Evolutionary conservation across 1,139 yeast genomes (phyloP).

Genomic region (Maudiozyma humilis): DNA sequence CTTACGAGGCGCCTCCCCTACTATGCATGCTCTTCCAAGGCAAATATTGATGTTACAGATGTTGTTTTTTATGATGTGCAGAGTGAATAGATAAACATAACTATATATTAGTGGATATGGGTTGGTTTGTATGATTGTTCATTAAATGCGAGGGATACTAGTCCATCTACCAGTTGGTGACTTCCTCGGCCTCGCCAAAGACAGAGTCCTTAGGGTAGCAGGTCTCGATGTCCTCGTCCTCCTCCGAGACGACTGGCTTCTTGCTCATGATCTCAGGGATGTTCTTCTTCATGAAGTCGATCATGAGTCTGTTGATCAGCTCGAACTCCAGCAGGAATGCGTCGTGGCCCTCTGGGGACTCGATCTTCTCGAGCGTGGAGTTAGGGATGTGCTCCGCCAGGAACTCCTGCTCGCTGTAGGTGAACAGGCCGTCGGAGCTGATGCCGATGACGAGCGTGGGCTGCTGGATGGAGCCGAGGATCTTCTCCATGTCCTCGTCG

Average conservation of each 20-base stretch:
- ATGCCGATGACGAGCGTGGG: constrained; percentile 86
- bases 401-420: constrained; percentile 82
- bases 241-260: constrained; percentile 28
- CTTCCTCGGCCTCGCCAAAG: constrained; percentile 94
- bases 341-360: constrained; percentile 97
- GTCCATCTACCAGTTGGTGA: constrained; percentile 78
- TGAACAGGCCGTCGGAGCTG: constrained; percentile 85
- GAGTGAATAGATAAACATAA: too few relatives aligned
- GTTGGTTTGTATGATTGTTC: too few relatives aligned
- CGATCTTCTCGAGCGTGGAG: constrained; percentile 57
- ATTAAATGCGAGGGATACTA: too few relatives aligned
- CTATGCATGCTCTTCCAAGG: too few relatives aligned
- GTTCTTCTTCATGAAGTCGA: constrained; percentile 51
- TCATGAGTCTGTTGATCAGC: constrained; percentile 63
- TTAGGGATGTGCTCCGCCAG: constrained; percentile 70
- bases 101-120: too few relatives aligned
- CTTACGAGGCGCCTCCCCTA: too few relatives aligned
- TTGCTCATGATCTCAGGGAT: constrained; percentile 35
- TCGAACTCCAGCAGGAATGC: constrained; percentile 88
- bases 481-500: constrained; percentile 35
- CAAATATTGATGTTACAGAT: too few relatives aligned
- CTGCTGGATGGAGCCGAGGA: constrained; percentile 50
- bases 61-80: too few relatives aligned
- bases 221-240: constrained; percentile 45
- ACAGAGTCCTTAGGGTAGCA: constrained; percentile 62